Conservation (phyloP, 73 alveolate genomes). For the Paramecium tetraurelia region DNA sequence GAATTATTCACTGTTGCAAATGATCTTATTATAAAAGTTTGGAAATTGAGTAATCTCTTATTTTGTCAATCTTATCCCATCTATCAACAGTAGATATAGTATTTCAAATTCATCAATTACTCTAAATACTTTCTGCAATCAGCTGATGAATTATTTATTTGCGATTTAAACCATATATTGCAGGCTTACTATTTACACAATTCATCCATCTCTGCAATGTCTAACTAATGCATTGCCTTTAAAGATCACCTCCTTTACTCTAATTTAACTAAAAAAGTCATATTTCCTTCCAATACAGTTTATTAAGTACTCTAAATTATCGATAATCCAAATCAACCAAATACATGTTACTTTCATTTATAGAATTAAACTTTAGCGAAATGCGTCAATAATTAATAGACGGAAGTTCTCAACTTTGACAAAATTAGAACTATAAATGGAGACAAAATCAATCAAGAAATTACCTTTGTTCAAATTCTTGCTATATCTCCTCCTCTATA, state of each 20-base stretch:
- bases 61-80: not conserved
- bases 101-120: not conserved
- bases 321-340: not conserved
- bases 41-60: not conserved
- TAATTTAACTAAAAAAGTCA: not conserved
- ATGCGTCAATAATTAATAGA: not conserved
- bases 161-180: not conserved
- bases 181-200: not conserved
- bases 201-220: not conserved
- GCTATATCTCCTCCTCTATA: not conserved
- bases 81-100: not conserved
- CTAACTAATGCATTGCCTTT: not conserved
- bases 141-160: not conserved
- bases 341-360: not conserved
- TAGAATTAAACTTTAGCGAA: not conserved
- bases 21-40: not conserved
- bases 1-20: not conserved
- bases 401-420: not conserved
- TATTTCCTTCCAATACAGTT: not conserved
- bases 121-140: not conserved
- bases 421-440: constrained; percentile 7
- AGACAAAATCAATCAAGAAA: not conserved
- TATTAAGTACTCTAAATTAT: not conserved
- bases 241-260: constrained; percentile 1
- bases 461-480: not conserved